phyloP scores from a whole-genome alignment of 257 asterid species.

The Pogostemon cablin region DNA sequence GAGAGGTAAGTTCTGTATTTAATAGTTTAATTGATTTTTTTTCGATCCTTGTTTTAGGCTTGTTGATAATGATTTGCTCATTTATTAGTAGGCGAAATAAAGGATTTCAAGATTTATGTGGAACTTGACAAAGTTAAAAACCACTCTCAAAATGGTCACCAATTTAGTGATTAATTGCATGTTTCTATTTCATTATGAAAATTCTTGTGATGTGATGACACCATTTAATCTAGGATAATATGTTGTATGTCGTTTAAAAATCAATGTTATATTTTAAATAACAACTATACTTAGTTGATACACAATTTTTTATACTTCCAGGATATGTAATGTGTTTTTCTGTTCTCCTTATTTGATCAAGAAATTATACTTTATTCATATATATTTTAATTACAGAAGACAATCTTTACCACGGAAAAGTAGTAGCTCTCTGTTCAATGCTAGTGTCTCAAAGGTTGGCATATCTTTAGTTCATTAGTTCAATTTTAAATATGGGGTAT shows the following conservation, averaged over 20 bases:
- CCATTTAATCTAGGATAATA: neutral
- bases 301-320: neutral
- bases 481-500: neutral
- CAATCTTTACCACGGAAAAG: conserved; percentile 36
- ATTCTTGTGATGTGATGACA: neutral
- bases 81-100: conserved; percentile 35
- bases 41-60: conserved; percentile 1
- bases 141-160: conserved; percentile 35
- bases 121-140: conserved; percentile 43
- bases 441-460: conserved; percentile 51
- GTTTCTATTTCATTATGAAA: neutral
- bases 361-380: neutral
- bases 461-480: conserved; percentile 7
- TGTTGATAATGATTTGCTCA: conserved; percentile 23
- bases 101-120: conserved; percentile 49
- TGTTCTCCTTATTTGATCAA: conserved; percentile 11
- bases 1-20: conserved; percentile 42
- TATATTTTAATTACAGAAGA: conserved; percentile 38
- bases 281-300: neutral
- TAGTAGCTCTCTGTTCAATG: conserved; percentile 31
- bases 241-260: neutral
- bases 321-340: neutral
- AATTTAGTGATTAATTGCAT: conserved; percentile 45
- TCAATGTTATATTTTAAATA: neutral
- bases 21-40: conserved; percentile 15